Evolutionary conservation across 1,284 basidiomycete species (phyloP), one percentile per base, ranked within the genome.

Genomic region (Apiotrichum porosum): DNA sequence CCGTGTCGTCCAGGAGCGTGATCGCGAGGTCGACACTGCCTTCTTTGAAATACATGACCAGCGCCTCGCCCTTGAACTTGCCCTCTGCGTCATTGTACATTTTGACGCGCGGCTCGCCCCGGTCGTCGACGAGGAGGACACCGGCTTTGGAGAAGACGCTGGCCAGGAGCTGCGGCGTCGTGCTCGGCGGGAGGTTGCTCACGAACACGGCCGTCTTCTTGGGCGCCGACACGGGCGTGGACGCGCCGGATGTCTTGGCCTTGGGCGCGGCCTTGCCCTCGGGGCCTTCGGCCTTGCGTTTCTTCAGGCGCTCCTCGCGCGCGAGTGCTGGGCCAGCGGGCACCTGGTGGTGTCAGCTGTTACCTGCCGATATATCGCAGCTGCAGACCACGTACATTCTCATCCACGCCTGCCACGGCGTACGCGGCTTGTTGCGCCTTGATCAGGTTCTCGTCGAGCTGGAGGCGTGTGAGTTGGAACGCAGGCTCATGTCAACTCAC

Each of bases 41-140:
- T 65, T 94, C 90, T 71, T 97, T 97, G 78, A 97, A 95, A 72
- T 89, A 99, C 38, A 97, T 91, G 49, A 99, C 84, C 54, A 98
- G 75, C 1, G 94, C 94, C 58, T 98, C 94, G 28, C 95, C 94
- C 62, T 83, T 95, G 73, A 97, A 97, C 28, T 78, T 74, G n/a
- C 91, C 91, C 53, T 88, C 84, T 3, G 88, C 88, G 54, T 83
- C 83, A 46, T 86, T 84, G 71, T 99, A 98, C 76, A 98, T 79
- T 77, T 98, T 97, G 69, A 97, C 81, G 59, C 93, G 86, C 13
- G 87, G 85, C 45, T 87, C 79, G 12, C 90, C 91, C 13, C 83
- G 77, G 61, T 93, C 86, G 60, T 91, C 91, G 65, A 95, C 88
- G 66, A 97, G 85, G 49, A 98, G 82, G 21, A 98, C 81, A 9